Percentiles rank a stretch among this genome's conserved stretches.
These are phyloP conservation scores for Picea mariana DNA, from an alignment of 83 land plant genomes.

Conservation along the genomic window DNA sequence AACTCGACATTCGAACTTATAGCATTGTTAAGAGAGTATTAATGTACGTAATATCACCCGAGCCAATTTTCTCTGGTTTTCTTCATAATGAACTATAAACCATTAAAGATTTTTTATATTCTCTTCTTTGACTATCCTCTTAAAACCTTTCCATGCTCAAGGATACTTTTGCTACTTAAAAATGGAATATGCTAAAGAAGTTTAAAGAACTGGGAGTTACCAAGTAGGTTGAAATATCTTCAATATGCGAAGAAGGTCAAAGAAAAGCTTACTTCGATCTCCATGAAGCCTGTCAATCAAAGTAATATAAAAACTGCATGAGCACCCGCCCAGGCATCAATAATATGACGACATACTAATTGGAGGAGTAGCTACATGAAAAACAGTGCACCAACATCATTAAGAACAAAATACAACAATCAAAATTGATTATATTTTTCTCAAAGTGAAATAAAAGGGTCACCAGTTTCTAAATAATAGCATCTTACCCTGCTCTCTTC, in stretches of 20 bases:
- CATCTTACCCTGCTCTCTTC: conserved; percentile 28
- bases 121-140: no score
- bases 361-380: background rate
- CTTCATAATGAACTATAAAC: no score
- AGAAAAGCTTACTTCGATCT: conserved; percentile 36
- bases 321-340: background rate
- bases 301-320: background rate
- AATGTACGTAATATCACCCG: no score
- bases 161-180: no score
- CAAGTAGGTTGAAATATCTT: conserved; percentile 23
- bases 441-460: background rate
- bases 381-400: background rate
- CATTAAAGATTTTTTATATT: no score
- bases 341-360: background rate
- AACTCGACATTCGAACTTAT: no score
- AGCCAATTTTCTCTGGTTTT: no score
- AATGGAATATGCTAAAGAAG: no score
- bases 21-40: no score
- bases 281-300: conserved; percentile 36
- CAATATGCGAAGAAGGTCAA: conserved; percentile 32
- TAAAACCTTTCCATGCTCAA: no score
- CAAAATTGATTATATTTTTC: background rate
- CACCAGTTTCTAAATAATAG: background rate
- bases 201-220: no score
- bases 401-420: background rate